A percentile compares a stretch with the other conserved stretches of the same genome.
Conservation (phyloP, 106 monocot genomes). For the Ottelia alismoides region DNA sequence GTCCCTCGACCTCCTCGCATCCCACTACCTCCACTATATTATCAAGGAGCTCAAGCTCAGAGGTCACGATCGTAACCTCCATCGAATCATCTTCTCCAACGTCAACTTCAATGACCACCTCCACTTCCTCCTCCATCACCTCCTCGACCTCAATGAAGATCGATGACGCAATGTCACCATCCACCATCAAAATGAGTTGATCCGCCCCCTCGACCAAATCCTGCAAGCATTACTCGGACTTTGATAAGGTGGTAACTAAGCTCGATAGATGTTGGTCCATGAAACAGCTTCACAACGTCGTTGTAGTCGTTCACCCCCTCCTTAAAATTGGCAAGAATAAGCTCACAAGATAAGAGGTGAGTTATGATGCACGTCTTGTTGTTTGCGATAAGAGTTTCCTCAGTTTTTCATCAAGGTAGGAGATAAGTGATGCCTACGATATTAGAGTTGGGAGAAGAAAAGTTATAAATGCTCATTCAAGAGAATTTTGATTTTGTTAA, state of each 20-base stretch:
- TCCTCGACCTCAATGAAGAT: conserved; percentile 21
- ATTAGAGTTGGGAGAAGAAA: too few relatives aligned
- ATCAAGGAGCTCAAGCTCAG: conserved; percentile 12
- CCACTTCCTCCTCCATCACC: conserved; percentile 17
- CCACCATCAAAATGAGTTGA: neutral
- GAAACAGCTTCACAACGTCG: conserved; percentile 38
- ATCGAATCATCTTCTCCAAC: conserved; percentile 34
- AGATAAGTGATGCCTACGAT: too few relatives aligned
- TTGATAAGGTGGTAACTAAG: conserved; percentile 32
- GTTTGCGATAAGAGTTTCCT: conserved; percentile 92
- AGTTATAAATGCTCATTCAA: too few relatives aligned
- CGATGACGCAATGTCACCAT: neutral
- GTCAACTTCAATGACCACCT: conserved; percentile 1
- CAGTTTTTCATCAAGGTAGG: too few relatives aligned
- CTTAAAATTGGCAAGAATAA: conserved; percentile 21
- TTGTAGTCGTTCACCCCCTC: conserved; percentile 54
- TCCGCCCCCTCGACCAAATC: neutral
- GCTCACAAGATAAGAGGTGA: conserved; percentile 77
- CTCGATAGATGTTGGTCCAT: conserved; percentile 66
- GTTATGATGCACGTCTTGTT: conserved; percentile 29
- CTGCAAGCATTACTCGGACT: conserved; percentile 14
- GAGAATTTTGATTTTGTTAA: too few relatives aligned
- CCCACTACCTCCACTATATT: conserved; percentile 33
- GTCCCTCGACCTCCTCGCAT: conserved; percentile 33
- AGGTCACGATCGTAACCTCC: conserved; percentile 4